Conservation (phyloP, 306 rosid species). For the Vachellia collinsii region DNA sequence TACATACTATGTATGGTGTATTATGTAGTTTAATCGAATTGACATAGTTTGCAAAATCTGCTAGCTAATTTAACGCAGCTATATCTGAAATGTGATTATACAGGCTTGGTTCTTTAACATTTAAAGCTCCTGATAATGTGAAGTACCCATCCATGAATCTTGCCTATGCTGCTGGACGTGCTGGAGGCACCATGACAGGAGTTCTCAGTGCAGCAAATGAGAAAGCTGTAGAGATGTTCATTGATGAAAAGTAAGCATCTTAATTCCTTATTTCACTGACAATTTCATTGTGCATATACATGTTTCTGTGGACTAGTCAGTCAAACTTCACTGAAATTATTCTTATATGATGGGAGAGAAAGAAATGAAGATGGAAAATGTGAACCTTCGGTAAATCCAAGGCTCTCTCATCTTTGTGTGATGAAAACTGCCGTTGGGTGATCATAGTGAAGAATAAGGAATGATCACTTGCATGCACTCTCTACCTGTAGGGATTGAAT, state of each 20-base stretch:
- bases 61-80: slow-evolving; percentile 25
- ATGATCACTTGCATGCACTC: too few relatives aligned
- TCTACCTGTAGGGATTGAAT: too few relatives aligned
- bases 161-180: slow-evolving; percentile 95
- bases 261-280: slow-evolving; percentile 2
- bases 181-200: slow-evolving; percentile 99
- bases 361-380: slow-evolving; percentile 10
- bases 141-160: slow-evolving; percentile 98
- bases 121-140: slow-evolving; percentile 84
- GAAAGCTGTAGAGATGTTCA: slow-evolving; percentile 97
- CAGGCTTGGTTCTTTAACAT: slow-evolving; percentile 97
- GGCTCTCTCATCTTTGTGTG: neutral
- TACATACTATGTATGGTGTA: slow-evolving; percentile 4
- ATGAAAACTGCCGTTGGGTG: too few relatives aligned
- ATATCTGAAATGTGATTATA: slow-evolving; percentile 38
- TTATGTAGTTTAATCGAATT: neutral
- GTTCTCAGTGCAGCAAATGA: slow-evolving; percentile 99
- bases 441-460: too few relatives aligned
- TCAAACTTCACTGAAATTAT: slow-evolving; percentile 14
- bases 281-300: neutral
- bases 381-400: neutral
- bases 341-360: neutral
- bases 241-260: slow-evolving; percentile 77
- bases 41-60: neutral
- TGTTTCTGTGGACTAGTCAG: neutral